These are phyloP conservation scores for Serendipita sp. DNA, from an alignment of 768 basidiomycete species.

Conservation along the genomic window DNA sequence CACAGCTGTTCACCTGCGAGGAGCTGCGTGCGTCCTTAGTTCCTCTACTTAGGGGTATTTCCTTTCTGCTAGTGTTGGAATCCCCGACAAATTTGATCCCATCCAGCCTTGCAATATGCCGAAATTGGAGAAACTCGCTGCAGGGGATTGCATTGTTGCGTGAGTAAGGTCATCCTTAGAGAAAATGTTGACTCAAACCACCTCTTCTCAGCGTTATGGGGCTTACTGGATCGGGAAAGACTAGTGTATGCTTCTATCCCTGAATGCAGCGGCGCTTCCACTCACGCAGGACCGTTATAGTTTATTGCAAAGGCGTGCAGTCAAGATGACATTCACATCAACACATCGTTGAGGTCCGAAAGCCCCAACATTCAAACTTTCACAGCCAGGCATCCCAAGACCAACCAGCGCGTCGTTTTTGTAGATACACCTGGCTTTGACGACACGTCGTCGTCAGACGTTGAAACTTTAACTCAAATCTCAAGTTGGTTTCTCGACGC, in stretches of 20 bases:
- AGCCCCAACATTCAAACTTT: background rate
- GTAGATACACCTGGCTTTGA: slow-evolving; percentile 19
- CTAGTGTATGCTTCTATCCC: background rate
- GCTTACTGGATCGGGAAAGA: background rate
- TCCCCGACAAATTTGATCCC: background rate
- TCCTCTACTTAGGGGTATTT: background rate
- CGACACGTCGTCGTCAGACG: slow-evolving; percentile 13
- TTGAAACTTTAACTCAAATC: background rate
- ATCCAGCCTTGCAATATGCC: background rate
- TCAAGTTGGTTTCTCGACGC: background rate
- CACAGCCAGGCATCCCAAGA: background rate
- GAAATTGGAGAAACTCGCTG: background rate
- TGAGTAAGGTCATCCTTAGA: background rate
- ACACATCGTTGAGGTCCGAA: background rate
- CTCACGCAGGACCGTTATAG: background rate
- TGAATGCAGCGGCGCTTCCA: background rate
- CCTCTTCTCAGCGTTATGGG: background rate
- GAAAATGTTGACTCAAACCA: background rate
- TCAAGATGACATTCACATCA: background rate
- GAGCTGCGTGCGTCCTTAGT: background rate
- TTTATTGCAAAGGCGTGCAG: background rate
- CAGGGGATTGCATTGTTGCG: background rate
- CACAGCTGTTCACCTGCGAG: background rate
- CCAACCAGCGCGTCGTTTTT: slow-evolving; percentile 5
- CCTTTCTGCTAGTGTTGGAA: background rate